Percentiles rank a stretch among this genome's conserved stretches.
These are phyloP conservation scores for Leccinum olivaceopallidum DNA, from an alignment of 768 basidiomycete genomes.

Conservation along the genomic window DNA sequence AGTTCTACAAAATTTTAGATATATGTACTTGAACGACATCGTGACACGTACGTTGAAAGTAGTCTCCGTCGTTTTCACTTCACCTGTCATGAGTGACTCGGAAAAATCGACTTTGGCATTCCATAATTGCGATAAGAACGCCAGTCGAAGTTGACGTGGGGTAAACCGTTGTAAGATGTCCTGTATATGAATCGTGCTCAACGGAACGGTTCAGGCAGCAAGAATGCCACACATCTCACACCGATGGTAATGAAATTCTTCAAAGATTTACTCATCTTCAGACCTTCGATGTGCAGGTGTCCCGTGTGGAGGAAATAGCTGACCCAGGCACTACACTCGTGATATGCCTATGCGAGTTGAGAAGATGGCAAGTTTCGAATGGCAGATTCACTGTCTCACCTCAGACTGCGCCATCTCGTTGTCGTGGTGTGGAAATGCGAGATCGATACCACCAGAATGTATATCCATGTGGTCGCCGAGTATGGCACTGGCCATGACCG, in stretches of 20 bases:
- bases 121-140: constrained; percentile 92
- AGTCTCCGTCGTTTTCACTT: constrained; percentile 82
- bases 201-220: background rate
- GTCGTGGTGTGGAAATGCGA: constrained; percentile 99
- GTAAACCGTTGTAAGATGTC: constrained; percentile 84
- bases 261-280: constrained; percentile 99
- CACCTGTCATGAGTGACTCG: constrained; percentile 83
- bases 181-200: constrained; percentile 40
- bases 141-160: constrained; percentile 85
- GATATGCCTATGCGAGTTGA: constrained; percentile 70
- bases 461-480: constrained; percentile 77
- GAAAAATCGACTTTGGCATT: constrained; percentile 94
- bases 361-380: constrained; percentile 1
- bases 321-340: constrained; percentile 91
- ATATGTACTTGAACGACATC: background rate
- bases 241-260: constrained; percentile 99
- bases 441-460: constrained; percentile 94
- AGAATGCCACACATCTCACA: constrained; percentile 43
- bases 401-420: constrained; percentile 98
- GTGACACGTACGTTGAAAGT: constrained; percentile 72
- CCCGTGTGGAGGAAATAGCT: constrained; percentile 99
- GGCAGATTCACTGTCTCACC: constrained; percentile 43
- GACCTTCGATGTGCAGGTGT: constrained; percentile 95
- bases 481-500: constrained; percentile 94
- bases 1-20: constrained; percentile 62